Base-by-base conservation (phyloP, 2,329 filamentous ascomycete species). In the Purpureocillium lavendulum region DNA sequence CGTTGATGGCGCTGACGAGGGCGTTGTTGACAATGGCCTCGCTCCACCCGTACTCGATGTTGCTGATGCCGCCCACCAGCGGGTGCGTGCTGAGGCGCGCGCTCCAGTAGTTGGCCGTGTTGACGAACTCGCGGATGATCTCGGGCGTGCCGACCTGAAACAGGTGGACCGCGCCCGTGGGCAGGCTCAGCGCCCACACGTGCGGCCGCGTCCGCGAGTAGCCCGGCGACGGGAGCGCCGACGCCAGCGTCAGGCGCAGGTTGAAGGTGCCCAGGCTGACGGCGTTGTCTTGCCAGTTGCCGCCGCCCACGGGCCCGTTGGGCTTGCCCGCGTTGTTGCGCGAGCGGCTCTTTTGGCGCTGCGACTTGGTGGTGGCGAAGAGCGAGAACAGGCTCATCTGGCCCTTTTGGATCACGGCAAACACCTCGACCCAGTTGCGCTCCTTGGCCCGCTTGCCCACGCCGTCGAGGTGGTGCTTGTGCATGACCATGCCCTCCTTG, bases 211-310 rank as follows among this genome's bases (percentile, higher is more conserved):
- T 77, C 54, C 94, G 88, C 28, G 88, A 96, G 62, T 97, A 97
- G 10, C 92, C 92, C 0, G 92, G 90, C 1, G 88, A 76, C 8
- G 92, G 92, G 12, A 98, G 75, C 0, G 84, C 80, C 40, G 87
- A 95, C 10, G 92, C 92, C 48, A 97, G 84, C 1, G 89, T 94
- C 59, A 97, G 89, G 15, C 89, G 79, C 7, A 98, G 77, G 33
- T 84, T 80, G 60, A 96, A 97, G 15, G 82, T 84, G 51, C 87
- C 89, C 9, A 96, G 71, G 47, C 82, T 87, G 47, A 94, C 88
- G 5, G 92, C 92, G 56, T 94, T 97, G 50, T 96, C 89, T 60
- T 90, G 90, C 92, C 92, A 98, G 60, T 98, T 97, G 17, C 92
- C 92, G 44, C 92, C 92, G 48, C 92, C 92, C 2, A 97, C 92